These are phyloP conservation scores for Cairneyella variabilis DNA, from an alignment of 495 filamentous ascomycete species.

Conservation along the genomic window DNA sequence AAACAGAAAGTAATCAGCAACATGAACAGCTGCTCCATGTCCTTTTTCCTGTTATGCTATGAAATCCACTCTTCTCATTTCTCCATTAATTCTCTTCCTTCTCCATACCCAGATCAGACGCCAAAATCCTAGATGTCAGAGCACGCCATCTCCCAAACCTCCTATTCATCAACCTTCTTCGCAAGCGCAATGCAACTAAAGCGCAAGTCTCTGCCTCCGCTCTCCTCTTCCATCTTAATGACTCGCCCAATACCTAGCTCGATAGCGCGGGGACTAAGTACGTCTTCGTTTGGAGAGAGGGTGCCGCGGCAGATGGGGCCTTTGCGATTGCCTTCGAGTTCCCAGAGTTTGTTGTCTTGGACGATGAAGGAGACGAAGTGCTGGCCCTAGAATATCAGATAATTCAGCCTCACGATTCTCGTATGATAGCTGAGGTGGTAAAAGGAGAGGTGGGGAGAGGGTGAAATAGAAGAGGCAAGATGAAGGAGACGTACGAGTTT, in stretches of 20 bases:
- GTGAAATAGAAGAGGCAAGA: too few species aligned
- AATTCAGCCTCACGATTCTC: too few species aligned
- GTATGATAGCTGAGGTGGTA: too few species aligned
- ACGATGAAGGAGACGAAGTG: slow-evolving; percentile 81
- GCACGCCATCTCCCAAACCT: neutral
- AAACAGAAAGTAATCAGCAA: too few species aligned
- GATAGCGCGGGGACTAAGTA: slow-evolving; percentile 50
- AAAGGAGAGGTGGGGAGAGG: too few species aligned
- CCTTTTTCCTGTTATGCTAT: too few species aligned
- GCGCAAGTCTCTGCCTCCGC: slow-evolving; percentile 55
- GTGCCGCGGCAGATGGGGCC: slow-evolving; percentile 70
- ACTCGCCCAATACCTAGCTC: slow-evolving; percentile 34
- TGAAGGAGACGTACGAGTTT: too few species aligned
- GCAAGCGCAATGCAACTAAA: slow-evolving; percentile 74
- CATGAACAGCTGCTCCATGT: too few species aligned
- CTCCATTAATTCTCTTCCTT: neutral
- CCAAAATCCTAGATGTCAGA: neutral
- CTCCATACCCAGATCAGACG: neutral
- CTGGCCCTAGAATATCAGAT: slow-evolving; percentile 32
- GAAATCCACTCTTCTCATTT: too few species aligned
- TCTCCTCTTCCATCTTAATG: slow-evolving; percentile 61
- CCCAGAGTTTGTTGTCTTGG: slow-evolving; percentile 66
- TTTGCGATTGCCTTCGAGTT: slow-evolving; percentile 69
- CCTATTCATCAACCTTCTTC: neutral
- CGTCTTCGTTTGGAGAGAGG: slow-evolving; percentile 60